Percentiles rank a stretch among this genome's conserved stretches.
phyloP scores from a whole-genome alignment of 2,329 filamentous ascomycete genomes.

The Alternaria triticimaculans region DNA sequence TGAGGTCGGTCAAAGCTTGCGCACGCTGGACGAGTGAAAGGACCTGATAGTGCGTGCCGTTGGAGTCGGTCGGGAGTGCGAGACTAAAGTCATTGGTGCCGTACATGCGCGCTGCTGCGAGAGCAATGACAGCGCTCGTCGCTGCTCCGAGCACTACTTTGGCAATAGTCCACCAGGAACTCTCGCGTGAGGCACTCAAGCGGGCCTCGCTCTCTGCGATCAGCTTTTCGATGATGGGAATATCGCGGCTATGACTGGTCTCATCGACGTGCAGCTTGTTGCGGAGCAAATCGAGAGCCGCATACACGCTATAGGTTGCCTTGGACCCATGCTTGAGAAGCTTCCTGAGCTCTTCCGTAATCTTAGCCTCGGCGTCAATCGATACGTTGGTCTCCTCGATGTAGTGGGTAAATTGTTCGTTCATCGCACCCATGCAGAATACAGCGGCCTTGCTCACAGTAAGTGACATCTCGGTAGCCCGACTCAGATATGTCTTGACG shows the following conservation, averaged over 20 bases:
- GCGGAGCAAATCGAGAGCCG: slow-evolving; percentile 20
- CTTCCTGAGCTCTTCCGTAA: slow-evolving; percentile 20
- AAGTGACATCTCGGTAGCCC: slow-evolving; percentile 7
- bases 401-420: slow-evolving; percentile 15
- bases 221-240: background rate
- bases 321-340: slow-evolving; percentile 20
- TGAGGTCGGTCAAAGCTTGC: slow-evolving; percentile 14
- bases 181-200: background rate
- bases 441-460: slow-evolving; percentile 17
- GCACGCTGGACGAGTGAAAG: slow-evolving; percentile 15
- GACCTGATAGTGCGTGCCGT: slow-evolving; percentile 3
- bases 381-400: slow-evolving; percentile 18
- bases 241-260: background rate
- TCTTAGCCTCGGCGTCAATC: slow-evolving; percentile 3
- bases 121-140: background rate
- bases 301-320: slow-evolving; percentile 21
- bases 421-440: slow-evolving; percentile 19
- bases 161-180: background rate
- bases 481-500: slow-evolving; percentile 5
- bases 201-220: background rate
- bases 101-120: background rate
- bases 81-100: background rate
- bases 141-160: background rate
- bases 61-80: background rate
- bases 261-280: background rate